A percentile compares a stretch with the other conserved stretches of the same genome.
Conservation (phyloP, 345 rosid species). For the Pelargonium nanum region DNA sequence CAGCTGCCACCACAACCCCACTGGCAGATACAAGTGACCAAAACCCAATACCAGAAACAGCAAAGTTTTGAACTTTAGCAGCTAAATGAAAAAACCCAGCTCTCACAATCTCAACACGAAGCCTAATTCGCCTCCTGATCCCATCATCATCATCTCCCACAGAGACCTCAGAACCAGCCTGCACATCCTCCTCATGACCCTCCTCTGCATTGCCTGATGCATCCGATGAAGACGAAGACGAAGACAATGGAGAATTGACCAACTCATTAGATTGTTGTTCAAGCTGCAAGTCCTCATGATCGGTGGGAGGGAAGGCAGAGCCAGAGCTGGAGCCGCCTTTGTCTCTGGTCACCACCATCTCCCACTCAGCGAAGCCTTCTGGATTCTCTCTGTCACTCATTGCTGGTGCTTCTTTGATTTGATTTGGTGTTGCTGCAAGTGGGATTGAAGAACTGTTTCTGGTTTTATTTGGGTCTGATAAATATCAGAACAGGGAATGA, state of each 20-base stretch:
- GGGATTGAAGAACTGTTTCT: too few species aligned
- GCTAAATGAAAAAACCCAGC: neutral
- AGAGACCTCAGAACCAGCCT: neutral
- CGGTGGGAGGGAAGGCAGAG: conserved; percentile 27
- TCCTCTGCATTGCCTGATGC: neutral
- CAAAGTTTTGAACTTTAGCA: neutral
- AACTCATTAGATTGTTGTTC: conserved; percentile 6
- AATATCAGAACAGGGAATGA: too few species aligned
- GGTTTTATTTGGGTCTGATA: too few species aligned
- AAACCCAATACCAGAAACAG: neutral
- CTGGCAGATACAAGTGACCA: neutral
- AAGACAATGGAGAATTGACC: conserved; percentile 1
- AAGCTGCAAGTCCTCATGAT: conserved; percentile 23
- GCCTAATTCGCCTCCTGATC: conserved; percentile 7
- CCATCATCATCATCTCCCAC: conserved; percentile 1
- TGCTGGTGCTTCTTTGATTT: neutral
- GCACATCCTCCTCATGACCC: neutral
- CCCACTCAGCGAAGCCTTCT: neutral
- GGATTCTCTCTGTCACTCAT: neutral
- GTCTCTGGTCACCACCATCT: conserved; percentile 7
- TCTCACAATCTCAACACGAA: neutral
- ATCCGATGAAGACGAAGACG: conserved; percentile 4
- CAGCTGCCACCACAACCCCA: conserved; percentile 17
- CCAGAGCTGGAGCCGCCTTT: neutral
- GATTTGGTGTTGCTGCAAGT: too few species aligned